A percentile compares a stretch with the other conserved stretches of the same genome.
phyloP scores from a whole-genome alignment of 192 early-diverging fungal genomes.

The Backusella luteola region DNA sequence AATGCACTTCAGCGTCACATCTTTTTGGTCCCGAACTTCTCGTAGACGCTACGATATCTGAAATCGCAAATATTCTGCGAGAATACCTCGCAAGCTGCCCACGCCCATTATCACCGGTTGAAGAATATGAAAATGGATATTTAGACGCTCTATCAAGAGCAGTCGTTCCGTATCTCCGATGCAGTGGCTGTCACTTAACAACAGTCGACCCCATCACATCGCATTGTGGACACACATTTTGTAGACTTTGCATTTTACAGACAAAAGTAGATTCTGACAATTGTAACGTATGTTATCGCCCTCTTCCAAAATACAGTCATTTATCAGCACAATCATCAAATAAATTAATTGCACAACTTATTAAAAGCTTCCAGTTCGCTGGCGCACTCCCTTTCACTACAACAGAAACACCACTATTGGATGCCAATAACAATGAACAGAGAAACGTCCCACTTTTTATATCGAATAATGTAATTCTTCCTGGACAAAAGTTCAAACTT shows the following conservation, averaged over 20 bases:
- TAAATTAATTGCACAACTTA: not conserved
- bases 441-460: constrained; percentile 8
- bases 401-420: not conserved
- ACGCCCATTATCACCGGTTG: constrained; percentile 9
- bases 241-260: constrained; percentile 20
- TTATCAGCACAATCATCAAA: constrained; percentile 13
- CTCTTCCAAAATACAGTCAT: constrained; percentile 17
- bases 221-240: constrained; percentile 21
- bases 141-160: not conserved
- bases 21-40: constrained; percentile 18
- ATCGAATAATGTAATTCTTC: constrained; percentile 7
- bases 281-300: constrained; percentile 16
- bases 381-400: not conserved
- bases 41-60: not conserved
- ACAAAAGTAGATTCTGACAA: constrained; percentile 10
- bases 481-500: constrained; percentile 8
- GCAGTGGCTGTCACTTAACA: not conserved
- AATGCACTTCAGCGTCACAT: constrained; percentile 14
- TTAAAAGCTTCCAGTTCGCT: constrained; percentile 1
- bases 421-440: not conserved
- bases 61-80: not conserved
- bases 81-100: not conserved
- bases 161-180: not conserved
- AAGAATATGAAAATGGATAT: not conserved
- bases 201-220: constrained; percentile 13